Base-by-base conservation (phyloP, 1,139 yeast species). In the Protomyces gravidus region DNA sequence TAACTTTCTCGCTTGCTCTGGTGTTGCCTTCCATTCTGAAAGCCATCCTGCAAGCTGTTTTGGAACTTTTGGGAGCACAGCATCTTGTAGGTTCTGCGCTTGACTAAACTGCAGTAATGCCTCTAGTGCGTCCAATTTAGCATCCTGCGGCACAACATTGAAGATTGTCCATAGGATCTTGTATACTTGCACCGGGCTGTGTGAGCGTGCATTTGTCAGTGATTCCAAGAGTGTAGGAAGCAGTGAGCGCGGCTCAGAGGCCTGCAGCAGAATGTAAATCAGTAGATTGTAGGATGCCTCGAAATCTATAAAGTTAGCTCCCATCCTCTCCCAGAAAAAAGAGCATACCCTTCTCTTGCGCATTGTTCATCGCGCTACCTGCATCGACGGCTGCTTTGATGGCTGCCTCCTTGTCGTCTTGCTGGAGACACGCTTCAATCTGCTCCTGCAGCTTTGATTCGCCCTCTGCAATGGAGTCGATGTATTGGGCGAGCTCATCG, bases 251-350 rank as follows among this genome's bases (percentile, higher is more conserved):
- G 72, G 68, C 48, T 72, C 68, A 23, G 73, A 66, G 32, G 76
- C 69, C 4, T 59, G 55, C 40, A 69, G 67, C 17, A 74, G 67
- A 56, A 76, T 65, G 55, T 72, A 72, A 51, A 76, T 63, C 28
- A 74, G 67, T 51, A 76, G 68, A 67, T 75, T 76, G 67, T 72
- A 74, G 19, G 73, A 72, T 7, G 76, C 65, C 67, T 76, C 79
- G 61, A 74, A 73, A 55, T 76, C 78, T 65, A 32, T n/a, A 5
- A 13, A 21, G 1, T 45, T 40, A n/a, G 33, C 32, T 17, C 2
- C 11, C 50, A 17, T 17, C 60, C 66, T 65, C 62, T 67, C 66
- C 56, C 72, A 36, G 23, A 11, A 19, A 76, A 13, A 73, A 70
- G 15, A 74, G 72, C 30, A 63, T 66, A 55, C 67, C 68, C 27